Base-by-base conservation (phyloP, 805 yeast genomes). In the Candida parachauliodes region DNA sequence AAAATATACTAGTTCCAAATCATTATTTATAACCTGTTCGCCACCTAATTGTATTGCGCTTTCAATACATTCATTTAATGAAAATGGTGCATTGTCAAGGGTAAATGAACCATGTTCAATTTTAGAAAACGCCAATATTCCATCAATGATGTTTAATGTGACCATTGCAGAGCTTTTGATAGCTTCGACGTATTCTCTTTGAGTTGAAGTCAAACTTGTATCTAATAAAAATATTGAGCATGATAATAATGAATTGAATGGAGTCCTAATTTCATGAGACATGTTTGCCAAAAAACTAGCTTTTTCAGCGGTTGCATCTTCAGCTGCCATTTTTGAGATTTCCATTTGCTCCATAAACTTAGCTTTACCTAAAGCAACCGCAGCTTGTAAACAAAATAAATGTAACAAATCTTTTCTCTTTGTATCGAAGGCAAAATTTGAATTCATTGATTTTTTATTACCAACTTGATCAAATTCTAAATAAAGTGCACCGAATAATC, bases 251-350 rank as follows among this genome's bases (percentile, higher is more conserved):
- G 76, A 71, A 47, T 76, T 75, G 54, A 74, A 74, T 1, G 80
- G 80, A 2, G 80, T 74, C 34, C 80, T 55, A 34, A 74, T 74
- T 45, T 74, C 80, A 46, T 74, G 80, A 1, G 79, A 74, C 80
- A 74, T 74, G 43, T 74, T 75, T 16, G 68, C 68, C 40, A 74
- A 49, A 48, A 74, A 74, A 36, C 74, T 72, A 3, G 79, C 75
- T 53, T 73, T 74, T 48, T 72, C 77, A 4, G 73, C 72, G 1
- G 77, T 72, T 3, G 78, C 77, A 36, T 70, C 76, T 42, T 72
- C 77, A 1, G 78, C 78, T 2, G 62, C 57, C 31, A 52, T 45
- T 34, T 62, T 62, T 7, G 68, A 67, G 8, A 66, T 39, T 45
- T 70, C 72, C 68, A 76, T 70, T 45, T 72, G 74, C 8, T 59